These are phyloP conservation scores for Pelagophyceae sp. DNA, from an alignment of 352 stramenopile genomes.

Conservation along the genomic window DNA sequence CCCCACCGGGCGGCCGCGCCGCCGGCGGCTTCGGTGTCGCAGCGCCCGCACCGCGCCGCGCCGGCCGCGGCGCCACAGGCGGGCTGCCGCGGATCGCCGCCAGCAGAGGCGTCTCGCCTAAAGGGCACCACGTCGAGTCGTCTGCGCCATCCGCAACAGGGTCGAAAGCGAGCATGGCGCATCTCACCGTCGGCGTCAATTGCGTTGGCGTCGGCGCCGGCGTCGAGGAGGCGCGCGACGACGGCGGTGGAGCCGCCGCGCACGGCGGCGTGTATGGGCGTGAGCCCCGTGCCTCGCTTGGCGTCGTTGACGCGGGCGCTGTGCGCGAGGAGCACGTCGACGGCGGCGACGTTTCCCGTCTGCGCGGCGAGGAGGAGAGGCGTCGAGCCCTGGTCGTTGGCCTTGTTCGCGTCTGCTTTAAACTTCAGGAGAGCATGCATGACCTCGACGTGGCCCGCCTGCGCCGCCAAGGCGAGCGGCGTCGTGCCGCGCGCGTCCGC, in stretches of 20 bases:
- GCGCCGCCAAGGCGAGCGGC: slow-evolving; percentile 1
- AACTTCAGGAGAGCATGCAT: background rate
- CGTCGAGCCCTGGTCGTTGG: background rate
- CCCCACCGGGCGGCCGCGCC: background rate
- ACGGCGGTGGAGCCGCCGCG: background rate
- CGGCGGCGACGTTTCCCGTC: background rate
- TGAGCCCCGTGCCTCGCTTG: background rate
- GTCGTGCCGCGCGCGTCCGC: background rate
- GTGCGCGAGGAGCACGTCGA: background rate
- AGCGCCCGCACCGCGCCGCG: too few species aligned
- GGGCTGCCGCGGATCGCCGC: background rate
- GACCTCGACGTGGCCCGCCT: slow-evolving; percentile 1
- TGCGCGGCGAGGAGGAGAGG: background rate
- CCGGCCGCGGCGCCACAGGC: background rate
- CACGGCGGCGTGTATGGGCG: slow-evolving; percentile 6
- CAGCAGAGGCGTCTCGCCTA: slow-evolving; percentile 1
- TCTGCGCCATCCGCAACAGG: too few species aligned
- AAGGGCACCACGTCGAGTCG: too few species aligned
- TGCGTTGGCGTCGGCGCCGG: background rate
- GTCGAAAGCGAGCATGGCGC: too few species aligned
- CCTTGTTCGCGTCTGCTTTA: background rate
- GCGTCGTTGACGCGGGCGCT: background rate
- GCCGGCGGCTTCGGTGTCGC: too few species aligned
- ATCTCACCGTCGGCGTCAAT: background rate
- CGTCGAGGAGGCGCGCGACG: background rate